Evolutionary conservation across 2,329 filamentous ascomycete species (phyloP).

Genomic region (Penicillium sp.): DNA sequence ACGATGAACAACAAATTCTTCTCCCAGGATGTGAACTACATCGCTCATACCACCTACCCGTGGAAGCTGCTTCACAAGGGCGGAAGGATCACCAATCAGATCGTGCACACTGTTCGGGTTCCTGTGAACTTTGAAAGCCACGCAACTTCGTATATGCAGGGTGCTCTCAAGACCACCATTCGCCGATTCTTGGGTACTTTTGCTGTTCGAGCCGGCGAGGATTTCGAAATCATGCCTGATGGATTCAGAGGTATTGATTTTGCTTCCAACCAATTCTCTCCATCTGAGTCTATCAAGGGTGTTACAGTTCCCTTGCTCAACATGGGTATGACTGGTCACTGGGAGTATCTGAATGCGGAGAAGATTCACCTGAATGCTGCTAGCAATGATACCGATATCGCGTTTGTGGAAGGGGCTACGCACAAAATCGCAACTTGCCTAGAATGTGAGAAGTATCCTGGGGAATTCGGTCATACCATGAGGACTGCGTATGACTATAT

Average conservation of each 20-base stretch:
- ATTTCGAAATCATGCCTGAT: not conserved
- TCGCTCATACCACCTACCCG: constrained; percentile 12
- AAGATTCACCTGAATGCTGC: constrained; percentile 16
- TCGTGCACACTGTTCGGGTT: not conserved
- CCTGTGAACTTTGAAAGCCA: not conserved
- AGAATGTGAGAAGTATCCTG: not conserved
- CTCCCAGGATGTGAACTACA: constrained; percentile 15
- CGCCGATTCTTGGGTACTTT: not conserved
- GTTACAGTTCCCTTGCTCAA: constrained; percentile 13
- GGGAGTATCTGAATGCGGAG: constrained; percentile 21
- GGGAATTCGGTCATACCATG: not conserved
- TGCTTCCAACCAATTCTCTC: constrained; percentile 15
- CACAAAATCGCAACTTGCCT: not conserved
- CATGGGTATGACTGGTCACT: constrained; percentile 21
- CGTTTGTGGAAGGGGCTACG: not conserved
- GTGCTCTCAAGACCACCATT: not conserved
- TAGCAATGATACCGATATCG: constrained; percentile 12
- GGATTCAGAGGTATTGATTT: constrained; percentile 12
- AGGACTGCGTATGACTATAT: not conserved
- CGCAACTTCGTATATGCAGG: not conserved
- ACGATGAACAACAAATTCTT: constrained; percentile 23
- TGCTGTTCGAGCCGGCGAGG: not conserved
- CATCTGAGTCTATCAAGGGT: constrained; percentile 8
- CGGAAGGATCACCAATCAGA: not conserved
- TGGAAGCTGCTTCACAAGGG: not conserved